Percentiles rank a stretch among this genome's conserved stretches.
phyloP scores from a whole-genome alignment of 2,329 filamentous ascomycete species.

The Colletotrichum simmondsii region DNA sequence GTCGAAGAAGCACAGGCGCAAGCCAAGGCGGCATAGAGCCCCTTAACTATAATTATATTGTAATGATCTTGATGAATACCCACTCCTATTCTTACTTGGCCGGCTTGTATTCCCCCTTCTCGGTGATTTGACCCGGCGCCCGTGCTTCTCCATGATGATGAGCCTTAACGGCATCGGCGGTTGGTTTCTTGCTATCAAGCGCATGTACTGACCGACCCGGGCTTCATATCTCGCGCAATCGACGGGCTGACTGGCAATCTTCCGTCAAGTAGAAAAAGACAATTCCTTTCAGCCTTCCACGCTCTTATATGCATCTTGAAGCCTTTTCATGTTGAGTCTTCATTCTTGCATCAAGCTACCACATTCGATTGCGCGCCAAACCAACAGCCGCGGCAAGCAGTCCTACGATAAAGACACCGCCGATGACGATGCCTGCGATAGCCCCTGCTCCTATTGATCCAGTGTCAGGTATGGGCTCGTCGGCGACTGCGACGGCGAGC shows the following conservation, averaged over 20 bases:
- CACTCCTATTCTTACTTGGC: not conserved
- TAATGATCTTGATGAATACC: conserved; percentile 28
- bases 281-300: too few species aligned
- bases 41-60: not conserved
- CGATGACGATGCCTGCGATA: conserved; percentile 10
- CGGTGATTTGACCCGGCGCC: too few species aligned
- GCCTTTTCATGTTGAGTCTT: too few species aligned
- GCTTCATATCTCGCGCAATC: too few species aligned
- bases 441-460: not conserved
- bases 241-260: not conserved
- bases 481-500: not conserved
- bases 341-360: not conserved
- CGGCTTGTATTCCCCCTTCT: not conserved
- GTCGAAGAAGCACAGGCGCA: conserved; percentile 1
- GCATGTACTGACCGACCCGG: too few species aligned
- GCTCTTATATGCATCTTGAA: not conserved
- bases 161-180: not conserved
- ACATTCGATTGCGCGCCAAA: not conserved
- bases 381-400: not conserved
- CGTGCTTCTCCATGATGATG: not conserved
- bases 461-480: not conserved
- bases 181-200: not conserved
- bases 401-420: not conserved
- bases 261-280: too few species aligned
- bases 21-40: conserved; percentile 15